Conservation (phyloP, 495 filamentous ascomycete genomes). For the Hypoxylon lenormandii region DNA sequence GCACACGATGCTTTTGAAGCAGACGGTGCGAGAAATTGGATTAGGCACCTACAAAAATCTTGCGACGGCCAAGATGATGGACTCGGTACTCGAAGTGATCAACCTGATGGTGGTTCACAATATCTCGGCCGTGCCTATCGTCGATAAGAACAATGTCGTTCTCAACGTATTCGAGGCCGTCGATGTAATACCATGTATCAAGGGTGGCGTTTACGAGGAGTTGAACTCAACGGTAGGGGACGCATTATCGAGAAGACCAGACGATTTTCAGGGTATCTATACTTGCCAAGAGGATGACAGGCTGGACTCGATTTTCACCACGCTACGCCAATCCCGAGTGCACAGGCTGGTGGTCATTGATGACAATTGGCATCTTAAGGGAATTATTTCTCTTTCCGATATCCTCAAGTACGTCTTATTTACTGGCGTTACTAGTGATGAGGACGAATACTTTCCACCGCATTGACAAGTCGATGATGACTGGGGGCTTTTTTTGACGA, state of each 20-base stretch:
- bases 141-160: conserved; percentile 82
- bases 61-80: conserved; percentile 87
- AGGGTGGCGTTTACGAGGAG: conserved; percentile 91
- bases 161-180: conserved; percentile 98
- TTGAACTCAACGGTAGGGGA: conserved; percentile 88
- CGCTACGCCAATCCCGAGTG: conserved; percentile 91
- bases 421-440: conserved; percentile 86
- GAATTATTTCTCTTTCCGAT: conserved; percentile 92
- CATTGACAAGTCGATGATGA: conserved; percentile 37
- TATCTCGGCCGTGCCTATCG: conserved; percentile 93
- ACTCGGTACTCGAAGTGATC: conserved; percentile 94
- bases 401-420: conserved; percentile 95
- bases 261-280: conserved; percentile 96
- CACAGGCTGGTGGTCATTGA: conserved; percentile 94
- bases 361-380: conserved; percentile 83
- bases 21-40: conserved; percentile 84
- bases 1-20: conserved; percentile 88
- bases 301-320: conserved; percentile 95
- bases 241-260: conserved; percentile 84
- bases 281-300: conserved; percentile 93
- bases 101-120: conserved; percentile 90
- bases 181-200: conserved; percentile 95
- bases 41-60: conserved; percentile 86
- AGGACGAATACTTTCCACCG: conserved; percentile 61
- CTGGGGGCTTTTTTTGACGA: conserved; percentile 30